Conservation (phyloP, 78 protist species). For the Dictyostelium intermedium region DNA sequence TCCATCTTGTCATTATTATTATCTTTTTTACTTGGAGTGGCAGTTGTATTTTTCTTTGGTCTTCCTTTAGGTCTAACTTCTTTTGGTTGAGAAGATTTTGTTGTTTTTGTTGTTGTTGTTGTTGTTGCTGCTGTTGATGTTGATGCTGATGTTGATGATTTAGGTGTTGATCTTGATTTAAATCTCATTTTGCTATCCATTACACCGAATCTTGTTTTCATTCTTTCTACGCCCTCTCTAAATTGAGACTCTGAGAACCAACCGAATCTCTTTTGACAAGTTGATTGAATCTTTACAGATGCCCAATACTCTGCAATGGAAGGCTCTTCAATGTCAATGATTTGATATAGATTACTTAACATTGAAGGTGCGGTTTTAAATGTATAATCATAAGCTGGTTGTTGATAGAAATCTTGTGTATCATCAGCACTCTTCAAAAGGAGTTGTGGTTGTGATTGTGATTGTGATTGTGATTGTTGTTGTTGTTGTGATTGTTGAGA, state of each 20-base stretch:
- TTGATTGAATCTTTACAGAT: background rate
- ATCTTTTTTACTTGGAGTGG: background rate
- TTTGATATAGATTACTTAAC: background rate
- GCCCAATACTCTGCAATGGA: background rate
- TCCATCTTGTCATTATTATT: background rate
- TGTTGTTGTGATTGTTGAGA: background rate
- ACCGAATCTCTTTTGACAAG: background rate
- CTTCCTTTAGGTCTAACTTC: background rate
- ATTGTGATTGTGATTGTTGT: background rate
- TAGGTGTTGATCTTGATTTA: background rate
- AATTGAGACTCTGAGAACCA: background rate
- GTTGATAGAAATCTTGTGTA: background rate
- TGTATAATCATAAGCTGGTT: conserved; percentile 22
- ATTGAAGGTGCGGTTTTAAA: conserved; percentile 1
- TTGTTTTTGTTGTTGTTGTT: background rate
- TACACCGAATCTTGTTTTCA: background rate
- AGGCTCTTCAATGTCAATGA: conserved; percentile 18
- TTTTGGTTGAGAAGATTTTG: background rate
- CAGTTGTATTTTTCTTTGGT: background rate
- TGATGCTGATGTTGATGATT: too few species aligned
- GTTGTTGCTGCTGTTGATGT: too few species aligned
- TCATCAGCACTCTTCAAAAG: background rate
- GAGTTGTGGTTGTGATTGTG: background rate
- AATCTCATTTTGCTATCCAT: background rate
- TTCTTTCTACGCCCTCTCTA: background rate